Evolutionary conservation across 768 basidiomycete genomes (phyloP).

Genomic region (Baorangia bicolor): DNA sequence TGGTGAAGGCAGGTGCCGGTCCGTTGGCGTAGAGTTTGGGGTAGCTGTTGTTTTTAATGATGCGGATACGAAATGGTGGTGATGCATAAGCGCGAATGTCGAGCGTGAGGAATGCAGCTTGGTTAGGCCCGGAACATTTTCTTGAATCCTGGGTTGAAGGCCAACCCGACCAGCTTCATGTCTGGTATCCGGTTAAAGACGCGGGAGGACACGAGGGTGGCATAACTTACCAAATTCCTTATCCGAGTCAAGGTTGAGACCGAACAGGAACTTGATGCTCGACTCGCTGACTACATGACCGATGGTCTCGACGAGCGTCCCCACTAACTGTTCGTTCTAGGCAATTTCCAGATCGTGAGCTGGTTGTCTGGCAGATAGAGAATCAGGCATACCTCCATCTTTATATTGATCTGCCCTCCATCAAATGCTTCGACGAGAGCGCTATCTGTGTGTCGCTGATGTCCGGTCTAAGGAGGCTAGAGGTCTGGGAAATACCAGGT

Average conservation of each 20-base stretch:
- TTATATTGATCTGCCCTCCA: conserved; percentile 57
- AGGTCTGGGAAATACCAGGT: neutral
- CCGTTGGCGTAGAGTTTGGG: conserved; percentile 22
- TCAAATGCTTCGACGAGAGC: conserved; percentile 67
- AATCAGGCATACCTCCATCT: conserved; percentile 37
- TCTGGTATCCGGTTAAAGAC: conserved; percentile 37
- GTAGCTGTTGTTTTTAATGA: neutral
- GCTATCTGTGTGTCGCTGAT: conserved; percentile 39
- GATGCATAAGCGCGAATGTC: neutral
- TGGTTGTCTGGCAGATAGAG: neutral
- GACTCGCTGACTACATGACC: conserved; percentile 57
- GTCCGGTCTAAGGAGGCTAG: neutral
- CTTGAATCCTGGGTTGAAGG: conserved; percentile 55
- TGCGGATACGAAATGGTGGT: neutral
- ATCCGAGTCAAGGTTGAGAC: conserved; percentile 52
- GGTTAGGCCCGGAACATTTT: conserved; percentile 44
- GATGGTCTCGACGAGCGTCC: conserved; percentile 64
- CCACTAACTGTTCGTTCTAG: conserved; percentile 46
- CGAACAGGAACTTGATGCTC: conserved; percentile 52
- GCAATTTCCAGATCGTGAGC: neutral
- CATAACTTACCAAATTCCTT: conserved; percentile 57
- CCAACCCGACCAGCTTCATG: conserved; percentile 57
- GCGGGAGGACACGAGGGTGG: neutral
- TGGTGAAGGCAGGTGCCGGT: conserved; percentile 61
- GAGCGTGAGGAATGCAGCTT: neutral